Evolutionary conservation across 2,329 filamentous ascomycete genomes (phyloP).

Genomic region (Cercospora sp.): DNA sequence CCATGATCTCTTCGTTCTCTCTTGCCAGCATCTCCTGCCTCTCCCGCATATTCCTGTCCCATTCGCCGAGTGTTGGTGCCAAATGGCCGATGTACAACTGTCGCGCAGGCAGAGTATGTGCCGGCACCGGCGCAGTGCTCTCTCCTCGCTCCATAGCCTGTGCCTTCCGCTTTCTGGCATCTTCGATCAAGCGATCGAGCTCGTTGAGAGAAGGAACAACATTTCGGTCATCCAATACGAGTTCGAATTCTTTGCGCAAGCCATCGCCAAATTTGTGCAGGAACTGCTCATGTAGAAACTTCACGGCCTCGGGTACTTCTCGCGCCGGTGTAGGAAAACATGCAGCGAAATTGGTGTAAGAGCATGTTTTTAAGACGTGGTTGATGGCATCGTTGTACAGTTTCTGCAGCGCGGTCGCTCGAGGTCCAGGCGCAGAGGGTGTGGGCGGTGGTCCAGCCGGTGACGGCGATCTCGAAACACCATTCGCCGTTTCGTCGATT

Average conservation of each 20-base stretch:
- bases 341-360: constrained; percentile 60
- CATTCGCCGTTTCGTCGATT: constrained; percentile 1
- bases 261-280: constrained; percentile 59
- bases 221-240: constrained; percentile 57
- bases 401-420: constrained; percentile 60
- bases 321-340: constrained; percentile 64
- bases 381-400: constrained; percentile 61
- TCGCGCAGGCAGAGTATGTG: constrained; percentile 59
- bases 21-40: constrained; percentile 52
- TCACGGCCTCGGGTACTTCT: constrained; percentile 57
- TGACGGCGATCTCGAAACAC: constrained; percentile 24
- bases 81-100: constrained; percentile 61
- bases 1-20: constrained; percentile 55
- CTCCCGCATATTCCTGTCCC: constrained; percentile 51
- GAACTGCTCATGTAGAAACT: constrained; percentile 59
- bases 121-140: constrained; percentile 46
- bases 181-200: constrained; percentile 59
- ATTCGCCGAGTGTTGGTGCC: constrained; percentile 55
- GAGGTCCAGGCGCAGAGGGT: constrained; percentile 57
- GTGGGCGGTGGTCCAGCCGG: constrained; percentile 46
- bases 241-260: constrained; percentile 56
- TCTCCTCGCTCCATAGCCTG: constrained; percentile 41
- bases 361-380: constrained; percentile 62
- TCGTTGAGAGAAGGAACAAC: constrained; percentile 61
- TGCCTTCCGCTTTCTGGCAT: constrained; percentile 56